Conservation (phyloP, 192 early-diverging fungal species). For the Diversispora epigaea region DNA sequence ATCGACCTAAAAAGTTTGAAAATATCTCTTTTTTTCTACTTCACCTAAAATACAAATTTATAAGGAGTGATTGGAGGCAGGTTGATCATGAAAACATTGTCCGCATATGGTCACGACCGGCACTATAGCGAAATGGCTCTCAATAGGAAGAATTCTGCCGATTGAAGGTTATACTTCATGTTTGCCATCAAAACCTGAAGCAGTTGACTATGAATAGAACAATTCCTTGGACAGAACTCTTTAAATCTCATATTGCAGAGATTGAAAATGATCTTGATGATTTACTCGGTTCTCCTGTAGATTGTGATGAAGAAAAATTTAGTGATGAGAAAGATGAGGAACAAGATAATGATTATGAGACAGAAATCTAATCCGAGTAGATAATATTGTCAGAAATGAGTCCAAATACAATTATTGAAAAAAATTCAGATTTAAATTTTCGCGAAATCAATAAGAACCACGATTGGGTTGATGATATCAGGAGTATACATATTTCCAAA, state of each 20-base stretch:
- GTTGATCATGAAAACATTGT: background rate
- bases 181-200: background rate
- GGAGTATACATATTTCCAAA: no score
- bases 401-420: background rate
- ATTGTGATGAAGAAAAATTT: background rate
- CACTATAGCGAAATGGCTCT: background rate
- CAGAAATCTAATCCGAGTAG: background rate
- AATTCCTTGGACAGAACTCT: background rate
- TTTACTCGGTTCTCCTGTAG: background rate
- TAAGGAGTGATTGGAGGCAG: background rate
- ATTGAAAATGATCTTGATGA: constrained; percentile 4
- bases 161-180: background rate
- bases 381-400: background rate
- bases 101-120: background rate
- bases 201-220: background rate
- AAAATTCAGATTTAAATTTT: no score
- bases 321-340: background rate
- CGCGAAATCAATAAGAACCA: no score
- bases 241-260: background rate
- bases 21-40: background rate
- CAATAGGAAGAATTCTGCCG: no score
- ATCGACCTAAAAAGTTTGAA: constrained; percentile 1
- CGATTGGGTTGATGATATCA: no score
- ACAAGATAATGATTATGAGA: background rate
- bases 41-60: no score